Conservation (phyloP, 257 asterid genomes). For the Penstemon barbatus region DNA sequence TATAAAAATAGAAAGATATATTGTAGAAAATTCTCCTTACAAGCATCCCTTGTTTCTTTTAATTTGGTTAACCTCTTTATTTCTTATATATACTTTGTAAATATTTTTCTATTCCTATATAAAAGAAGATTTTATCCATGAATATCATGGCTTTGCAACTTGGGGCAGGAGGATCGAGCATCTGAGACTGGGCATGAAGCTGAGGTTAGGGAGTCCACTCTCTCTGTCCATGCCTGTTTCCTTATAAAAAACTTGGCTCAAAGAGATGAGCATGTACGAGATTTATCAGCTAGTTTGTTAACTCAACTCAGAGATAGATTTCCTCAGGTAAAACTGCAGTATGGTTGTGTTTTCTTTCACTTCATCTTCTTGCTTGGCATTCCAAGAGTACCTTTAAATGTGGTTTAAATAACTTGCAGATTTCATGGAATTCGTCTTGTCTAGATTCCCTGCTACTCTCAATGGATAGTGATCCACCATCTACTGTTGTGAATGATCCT, state of each 20-base stretch:
- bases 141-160: conserved; percentile 38
- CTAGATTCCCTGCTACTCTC: conserved; percentile 88
- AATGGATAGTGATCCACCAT: conserved; percentile 85
- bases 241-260: conserved; percentile 90
- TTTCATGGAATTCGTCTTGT: conserved; percentile 88
- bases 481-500: conserved; percentile 90
- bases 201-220: conserved; percentile 76
- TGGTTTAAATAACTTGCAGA: conserved; percentile 51
- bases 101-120: conserved; percentile 21
- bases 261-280: conserved; percentile 92
- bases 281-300: conserved; percentile 73
- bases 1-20: too few species aligned
- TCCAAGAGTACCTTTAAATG: conserved; percentile 25
- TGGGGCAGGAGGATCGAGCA: conserved; percentile 75
- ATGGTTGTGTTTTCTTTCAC: conserved; percentile 21
- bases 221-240: conserved; percentile 87
- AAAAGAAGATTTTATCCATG: conserved; percentile 20
- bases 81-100: neutral
- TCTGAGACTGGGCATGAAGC: conserved; percentile 85
- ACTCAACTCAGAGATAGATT: conserved; percentile 88
- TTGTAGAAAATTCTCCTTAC: too few species aligned
- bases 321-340: conserved; percentile 70
- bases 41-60: neutral
- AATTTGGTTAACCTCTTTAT: conserved; percentile 13
- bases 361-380: conserved; percentile 33